Conservation (phyloP, 441 rosid genomes). For the Adansonia grandidieri region DNA sequence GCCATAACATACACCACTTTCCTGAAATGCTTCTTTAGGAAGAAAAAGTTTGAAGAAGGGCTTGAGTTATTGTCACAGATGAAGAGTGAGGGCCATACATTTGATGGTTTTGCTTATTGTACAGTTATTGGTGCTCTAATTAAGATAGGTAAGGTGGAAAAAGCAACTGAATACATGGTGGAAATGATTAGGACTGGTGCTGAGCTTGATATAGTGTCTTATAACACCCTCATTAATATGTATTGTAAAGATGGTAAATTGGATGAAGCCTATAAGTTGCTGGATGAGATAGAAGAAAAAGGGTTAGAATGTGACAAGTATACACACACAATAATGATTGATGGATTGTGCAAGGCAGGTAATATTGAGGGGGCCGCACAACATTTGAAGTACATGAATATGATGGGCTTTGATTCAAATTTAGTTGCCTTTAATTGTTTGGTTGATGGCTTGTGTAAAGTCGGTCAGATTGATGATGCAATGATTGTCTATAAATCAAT, state of each 20-base stretch:
- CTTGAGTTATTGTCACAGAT: constrained; percentile 56
- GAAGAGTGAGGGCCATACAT: constrained; percentile 67
- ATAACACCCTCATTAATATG: constrained; percentile 68
- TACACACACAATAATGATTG: constrained; percentile 73
- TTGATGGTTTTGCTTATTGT: constrained; percentile 75
- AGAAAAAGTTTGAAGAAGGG: constrained; percentile 58
- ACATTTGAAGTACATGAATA: constrained; percentile 57
- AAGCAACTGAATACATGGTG: constrained; percentile 54
- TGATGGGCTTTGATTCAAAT: constrained; percentile 48
- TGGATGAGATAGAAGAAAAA: constrained; percentile 55
- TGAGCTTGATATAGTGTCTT: constrained; percentile 68
- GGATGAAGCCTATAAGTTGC: constrained; percentile 52
- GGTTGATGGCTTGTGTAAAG: constrained; percentile 69
- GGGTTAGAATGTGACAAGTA: constrained; percentile 71
- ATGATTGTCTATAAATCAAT: constrained; percentile 57
- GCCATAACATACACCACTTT: constrained; percentile 74
- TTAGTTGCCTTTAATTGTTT: constrained; percentile 64
- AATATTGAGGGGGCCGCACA: constrained; percentile 52
- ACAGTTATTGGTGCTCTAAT: constrained; percentile 61
- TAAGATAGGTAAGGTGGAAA: constrained; percentile 56
- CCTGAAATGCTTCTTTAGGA: constrained; percentile 61
- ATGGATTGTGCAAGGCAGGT: constrained; percentile 65
- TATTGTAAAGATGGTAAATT: constrained; percentile 64
- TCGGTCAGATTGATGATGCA: constrained; percentile 59
- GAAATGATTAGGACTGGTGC: constrained; percentile 56